These are phyloP conservation scores for Ceriops tagal DNA, from an alignment of 345 rosid genomes.

Conservation along the genomic window DNA sequence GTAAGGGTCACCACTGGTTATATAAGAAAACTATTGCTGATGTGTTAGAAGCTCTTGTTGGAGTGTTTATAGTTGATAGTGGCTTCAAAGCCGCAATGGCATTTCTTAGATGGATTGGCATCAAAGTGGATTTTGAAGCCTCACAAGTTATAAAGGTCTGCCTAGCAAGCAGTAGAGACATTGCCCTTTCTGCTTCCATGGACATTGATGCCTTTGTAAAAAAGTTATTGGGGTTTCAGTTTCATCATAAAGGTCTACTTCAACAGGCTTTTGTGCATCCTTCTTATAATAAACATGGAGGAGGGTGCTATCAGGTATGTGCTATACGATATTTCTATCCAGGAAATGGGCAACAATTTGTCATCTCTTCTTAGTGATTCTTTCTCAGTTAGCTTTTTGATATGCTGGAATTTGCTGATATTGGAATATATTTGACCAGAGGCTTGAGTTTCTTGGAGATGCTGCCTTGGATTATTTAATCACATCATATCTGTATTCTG, in stretches of 20 bases:
- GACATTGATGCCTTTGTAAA: conserved; percentile 46
- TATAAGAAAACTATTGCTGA: conserved; percentile 85
- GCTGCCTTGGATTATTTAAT: conserved; percentile 92
- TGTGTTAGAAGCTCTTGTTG: conserved; percentile 87
- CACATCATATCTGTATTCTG: conserved; percentile 75
- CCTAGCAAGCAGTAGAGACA: conserved; percentile 47
- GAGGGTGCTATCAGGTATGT: conserved; percentile 93
- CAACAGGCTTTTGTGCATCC: conserved; percentile 89
- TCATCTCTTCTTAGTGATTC: conserved; percentile 2
- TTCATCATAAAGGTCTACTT: conserved; percentile 73
- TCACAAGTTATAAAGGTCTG: conserved; percentile 52
- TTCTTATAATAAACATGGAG: conserved; percentile 72
- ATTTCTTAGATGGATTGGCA: conserved; percentile 88
- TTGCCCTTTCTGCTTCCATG: conserved; percentile 45
- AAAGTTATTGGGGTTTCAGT: conserved; percentile 44
- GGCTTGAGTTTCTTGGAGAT: conserved; percentile 98
- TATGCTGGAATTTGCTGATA: conserved; percentile 17
- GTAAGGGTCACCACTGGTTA: conserved; percentile 79
- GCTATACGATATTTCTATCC: conserved; percentile 7
- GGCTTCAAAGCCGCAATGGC: conserved; percentile 86
- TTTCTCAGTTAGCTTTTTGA: conserved; percentile 8
- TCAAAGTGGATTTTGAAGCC: conserved; percentile 57
- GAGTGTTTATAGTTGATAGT: conserved; percentile 83
- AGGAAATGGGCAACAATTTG: not conserved
- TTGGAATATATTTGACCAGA: conserved; percentile 40